Base-by-base conservation (phyloP, 352 stramenopile species). In the Globisporangium spiculum region DNA sequence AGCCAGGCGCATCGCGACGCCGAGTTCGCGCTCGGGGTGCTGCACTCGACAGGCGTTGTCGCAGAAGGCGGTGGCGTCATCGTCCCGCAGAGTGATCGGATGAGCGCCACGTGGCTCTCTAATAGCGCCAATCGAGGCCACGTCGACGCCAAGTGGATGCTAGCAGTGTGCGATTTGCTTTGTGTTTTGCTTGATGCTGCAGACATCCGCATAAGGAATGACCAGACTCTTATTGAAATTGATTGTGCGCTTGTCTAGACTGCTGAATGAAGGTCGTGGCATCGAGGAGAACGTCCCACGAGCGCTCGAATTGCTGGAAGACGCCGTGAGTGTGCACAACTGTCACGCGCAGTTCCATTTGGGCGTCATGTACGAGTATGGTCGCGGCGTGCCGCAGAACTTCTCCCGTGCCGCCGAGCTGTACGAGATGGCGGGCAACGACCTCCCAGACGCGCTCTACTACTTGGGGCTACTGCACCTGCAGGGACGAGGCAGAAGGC, bases 351-450 rank as follows among this genome's bases (percentile, higher is more conserved):
- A 68, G 36, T 79, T 85, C 46, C 77, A 80, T 48, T 66, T 87
- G n/a, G 80, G 72, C 12, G 44, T 88, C 34, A 72, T 86, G 73
- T n/a, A 73, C 67, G 80, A 88, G 53, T 88, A 88, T 66, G 80
- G 80, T 44, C 76, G 75, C 26, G 78, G 78, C 3, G 72, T 80
- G 0, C 16, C 57, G 50, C 74, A 76, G 52, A 44, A 83, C 70
- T 83, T 80, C 38, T 62, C 54, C 9, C 53, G 67, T n/a, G 78
- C 80, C 16, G 75, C 76, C 1, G 62, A 70, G 8, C 61, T 85
- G 36, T 86, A 86, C 66, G 64, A 65, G 14, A 66, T 68, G 38
- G 80, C 72, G n/a, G 55, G 46, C 2, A 27, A 70, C 9, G 59
- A 65, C 55, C 66, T 88, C n/a, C 30, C 71, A 1, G 82, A 90